phyloP scores from a whole-genome alignment of 2,329 filamentous ascomycete species.

The Chaetomiaceae sp. region DNA sequence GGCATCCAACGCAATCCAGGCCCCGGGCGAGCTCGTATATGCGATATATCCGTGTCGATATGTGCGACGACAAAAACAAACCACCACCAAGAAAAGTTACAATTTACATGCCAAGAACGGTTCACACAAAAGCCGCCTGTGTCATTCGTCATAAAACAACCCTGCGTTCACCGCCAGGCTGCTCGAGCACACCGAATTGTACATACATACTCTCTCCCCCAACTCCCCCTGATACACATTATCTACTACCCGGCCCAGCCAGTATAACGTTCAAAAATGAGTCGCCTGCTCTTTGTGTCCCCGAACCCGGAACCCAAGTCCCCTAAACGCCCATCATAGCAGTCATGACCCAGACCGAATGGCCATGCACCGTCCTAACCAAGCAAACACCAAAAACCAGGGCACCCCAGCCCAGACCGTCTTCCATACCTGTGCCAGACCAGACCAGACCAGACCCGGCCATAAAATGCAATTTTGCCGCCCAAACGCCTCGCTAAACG shows the following conservation, averaged over 20 bases:
- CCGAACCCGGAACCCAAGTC: no score
- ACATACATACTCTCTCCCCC: neutral
- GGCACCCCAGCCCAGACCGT: neutral
- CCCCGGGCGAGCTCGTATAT: neutral
- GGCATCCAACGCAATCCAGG: neutral
- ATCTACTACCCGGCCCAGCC: neutral
- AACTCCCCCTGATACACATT: neutral
- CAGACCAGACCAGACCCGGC: no score
- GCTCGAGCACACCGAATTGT: neutral
- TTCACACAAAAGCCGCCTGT: no score
- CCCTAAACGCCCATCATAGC: no score
- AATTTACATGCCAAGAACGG: no score
- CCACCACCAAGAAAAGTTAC: neutral
- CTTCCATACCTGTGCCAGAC: no score
- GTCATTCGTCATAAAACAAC: no score
- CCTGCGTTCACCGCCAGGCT: neutral
- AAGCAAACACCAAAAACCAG: neutral
- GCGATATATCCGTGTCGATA: slow-evolving; percentile 1
- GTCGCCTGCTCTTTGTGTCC: no score
- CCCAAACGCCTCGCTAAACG: neutral
- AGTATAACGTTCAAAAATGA: no score
- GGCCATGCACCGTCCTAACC: no score
- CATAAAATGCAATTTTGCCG: neutral
- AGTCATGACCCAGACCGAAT: no score
- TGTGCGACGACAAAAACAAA: neutral